Conservation (phyloP, 1,139 yeast species). For the Lodderomyces pseudojiufengensis region DNA sequence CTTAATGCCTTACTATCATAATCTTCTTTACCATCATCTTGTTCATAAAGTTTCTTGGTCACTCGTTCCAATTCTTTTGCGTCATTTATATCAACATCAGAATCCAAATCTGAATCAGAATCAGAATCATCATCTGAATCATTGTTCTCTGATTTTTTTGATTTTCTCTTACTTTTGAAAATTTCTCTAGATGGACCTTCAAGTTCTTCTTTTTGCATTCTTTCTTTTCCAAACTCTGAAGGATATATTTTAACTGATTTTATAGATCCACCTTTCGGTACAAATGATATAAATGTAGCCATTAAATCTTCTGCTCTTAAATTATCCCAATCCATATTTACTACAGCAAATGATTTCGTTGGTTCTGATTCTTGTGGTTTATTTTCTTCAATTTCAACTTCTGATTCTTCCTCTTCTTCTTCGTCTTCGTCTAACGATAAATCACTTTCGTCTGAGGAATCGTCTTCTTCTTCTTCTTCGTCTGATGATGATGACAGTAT, state of each 20-base stretch:
- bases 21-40: conserved; percentile 68
- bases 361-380: conserved; percentile 87
- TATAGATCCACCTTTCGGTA: conserved; percentile 72
- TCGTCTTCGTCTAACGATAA: conserved; percentile 20
- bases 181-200: conserved; percentile 93
- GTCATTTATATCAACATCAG: conserved; percentile 44
- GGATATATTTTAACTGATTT: conserved; percentile 76
- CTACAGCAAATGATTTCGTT: conserved; percentile 77
- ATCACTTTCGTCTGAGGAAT: conserved; percentile 24
- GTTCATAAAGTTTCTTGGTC: conserved; percentile 67
- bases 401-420: conserved; percentile 43
- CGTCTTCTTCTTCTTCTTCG: conserved; percentile 20
- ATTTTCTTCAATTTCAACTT: conserved; percentile 50
- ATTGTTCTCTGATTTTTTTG: conserved; percentile 20
- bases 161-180: conserved; percentile 43
- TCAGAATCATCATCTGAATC: conserved; percentile 14
- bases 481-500: conserved; percentile 21
- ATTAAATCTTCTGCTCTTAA: conserved; percentile 78
- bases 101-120: conserved; percentile 40
- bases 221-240: conserved; percentile 89
- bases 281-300: conserved; percentile 87
- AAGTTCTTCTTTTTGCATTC: conserved; percentile 83
- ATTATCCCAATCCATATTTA: conserved; percentile 97
- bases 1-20: conserved; percentile 69
- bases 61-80: conserved; percentile 46